Conservation (phyloP, 768 basidiomycete species). For the Mycena sanguinolenta region DNA sequence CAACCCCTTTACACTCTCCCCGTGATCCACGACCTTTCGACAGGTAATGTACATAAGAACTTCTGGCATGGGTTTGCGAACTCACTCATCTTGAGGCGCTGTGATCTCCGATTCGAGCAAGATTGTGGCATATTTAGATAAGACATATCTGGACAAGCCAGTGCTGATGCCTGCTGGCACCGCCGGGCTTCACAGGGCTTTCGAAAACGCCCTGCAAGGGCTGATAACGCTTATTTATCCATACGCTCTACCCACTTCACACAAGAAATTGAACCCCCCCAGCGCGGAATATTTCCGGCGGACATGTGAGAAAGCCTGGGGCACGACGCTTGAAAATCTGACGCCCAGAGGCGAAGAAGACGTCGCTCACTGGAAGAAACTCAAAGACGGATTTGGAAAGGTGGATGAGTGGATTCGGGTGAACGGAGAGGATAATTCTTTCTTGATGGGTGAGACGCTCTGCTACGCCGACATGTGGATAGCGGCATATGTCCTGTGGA, state of each 20-base stretch:
- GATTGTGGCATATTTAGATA: slow-evolving; percentile 54
- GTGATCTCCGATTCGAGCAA: slow-evolving; percentile 51
- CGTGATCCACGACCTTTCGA: slow-evolving; percentile 56
- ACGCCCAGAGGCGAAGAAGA: slow-evolving; percentile 41
- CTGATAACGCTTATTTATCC: slow-evolving; percentile 21
- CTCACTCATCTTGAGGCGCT: slow-evolving; percentile 17
- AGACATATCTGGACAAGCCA: slow-evolving; percentile 43
- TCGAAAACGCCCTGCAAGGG: slow-evolving; percentile 15
- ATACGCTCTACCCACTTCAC: slow-evolving; percentile 32
- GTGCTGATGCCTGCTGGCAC: slow-evolving; percentile 47
- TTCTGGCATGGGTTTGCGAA: not conserved
- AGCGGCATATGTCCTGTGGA: slow-evolving; percentile 8
- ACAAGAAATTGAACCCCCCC: slow-evolving; percentile 43
- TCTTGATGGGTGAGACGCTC: slow-evolving; percentile 2
- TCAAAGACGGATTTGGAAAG: slow-evolving; percentile 15
- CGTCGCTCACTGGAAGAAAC: slow-evolving; percentile 1
- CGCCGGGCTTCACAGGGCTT: slow-evolving; percentile 29
- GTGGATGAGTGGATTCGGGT: slow-evolving; percentile 20
- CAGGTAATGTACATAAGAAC: slow-evolving; percentile 31
- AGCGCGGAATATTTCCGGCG: slow-evolving; percentile 49
- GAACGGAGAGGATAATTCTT: not conserved
- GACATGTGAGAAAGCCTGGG: slow-evolving; percentile 46
- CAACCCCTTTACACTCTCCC: slow-evolving; percentile 52
- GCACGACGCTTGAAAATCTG: slow-evolving; percentile 49
- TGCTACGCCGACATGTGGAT: slow-evolving; percentile 27